These are phyloP conservation scores for Saturnispora saitoi DNA, from an alignment of 805 yeast genomes.

Conservation along the genomic window DNA sequence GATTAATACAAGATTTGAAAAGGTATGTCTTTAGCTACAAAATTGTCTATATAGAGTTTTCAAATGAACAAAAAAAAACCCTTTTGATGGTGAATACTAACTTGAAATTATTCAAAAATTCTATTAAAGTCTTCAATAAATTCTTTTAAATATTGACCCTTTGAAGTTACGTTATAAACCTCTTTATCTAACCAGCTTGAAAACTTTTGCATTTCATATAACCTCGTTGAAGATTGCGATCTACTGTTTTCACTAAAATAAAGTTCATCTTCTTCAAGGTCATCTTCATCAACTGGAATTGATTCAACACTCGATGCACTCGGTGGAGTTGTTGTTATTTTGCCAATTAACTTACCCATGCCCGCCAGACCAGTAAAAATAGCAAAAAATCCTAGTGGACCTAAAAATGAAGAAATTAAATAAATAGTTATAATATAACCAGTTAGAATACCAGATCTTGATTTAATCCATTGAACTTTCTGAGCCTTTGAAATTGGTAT, in stretches of 20 bases:
- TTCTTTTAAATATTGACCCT: constrained; percentile 2
- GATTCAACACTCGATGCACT: neutral
- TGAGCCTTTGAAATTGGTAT: constrained; percentile 4
- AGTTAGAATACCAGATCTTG: constrained; percentile 39
- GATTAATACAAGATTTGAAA: too few species aligned
- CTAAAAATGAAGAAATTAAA: constrained; percentile 15
- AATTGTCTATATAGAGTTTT: too few species aligned
- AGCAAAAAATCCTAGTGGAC: constrained; percentile 6
- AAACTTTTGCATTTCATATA: constrained; percentile 9
- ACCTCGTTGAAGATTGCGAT: constrained; percentile 8
- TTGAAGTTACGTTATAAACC: neutral
- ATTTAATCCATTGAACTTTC: constrained; percentile 35
- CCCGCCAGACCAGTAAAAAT: constrained; percentile 3
- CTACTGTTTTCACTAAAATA: neutral
- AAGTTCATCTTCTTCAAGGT: neutral
- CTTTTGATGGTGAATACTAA: neutral
- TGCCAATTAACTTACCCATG: constrained; percentile 1
- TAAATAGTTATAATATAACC: constrained; percentile 35
- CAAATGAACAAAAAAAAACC: too few species aligned
- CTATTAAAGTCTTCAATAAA: constrained; percentile 6
- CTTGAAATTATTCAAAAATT: neutral
- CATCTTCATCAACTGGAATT: neutral
- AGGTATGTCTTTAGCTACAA: too few species aligned
- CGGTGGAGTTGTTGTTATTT: constrained; percentile 3
- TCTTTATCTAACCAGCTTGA: constrained; percentile 10